Evolutionary conservation across 1,139 yeast genomes (phyloP), one percentile per base, ranked within the genome.

Genomic region (Wickerhamiella pararugosa): DNA sequence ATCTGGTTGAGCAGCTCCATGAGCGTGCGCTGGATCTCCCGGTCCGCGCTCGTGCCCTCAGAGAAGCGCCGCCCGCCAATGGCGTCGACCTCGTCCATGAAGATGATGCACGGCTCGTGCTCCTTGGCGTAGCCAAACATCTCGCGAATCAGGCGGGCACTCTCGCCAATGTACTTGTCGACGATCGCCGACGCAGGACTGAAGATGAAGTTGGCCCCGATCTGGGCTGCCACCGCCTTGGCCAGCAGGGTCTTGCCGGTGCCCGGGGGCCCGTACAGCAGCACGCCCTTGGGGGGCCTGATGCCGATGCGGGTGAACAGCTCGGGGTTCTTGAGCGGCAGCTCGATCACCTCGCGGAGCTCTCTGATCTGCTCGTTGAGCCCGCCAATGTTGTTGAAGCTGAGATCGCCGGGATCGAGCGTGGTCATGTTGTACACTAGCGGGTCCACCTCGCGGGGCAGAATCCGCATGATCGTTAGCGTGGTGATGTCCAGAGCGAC

Each of bases 1-100:
- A 92, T 87, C 63, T 90, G 98, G 59, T 90, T 90, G 55, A 92
- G 73, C 58, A 92, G 70, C 65, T 92, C 99, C 98, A 92, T 90
- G 60, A 92, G 70, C 2, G 98, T 92, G 67, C 99, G 82, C 66
- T 92, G 99, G 58, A 92, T 90, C 64, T 92, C 99, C 63, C 98
- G 79, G 66, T 92, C 99, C 2, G 98, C 98, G 7, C 95, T 82
- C 2, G 98, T 90, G 64, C 99, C 99, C 63, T 92, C 99, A 54
- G 92, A 78, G 63, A 92, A 92, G 63, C 99, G 76, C 54, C 99
- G 76, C 43, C 98, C 98, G 59, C 99, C 99, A 63, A 92, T 92
- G 43, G 99, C 98, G 67, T 92, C 99, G 49, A 92, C 78, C 69
- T 92, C 99, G 67, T 92, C 99, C 96, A 92, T 87, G 61, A 92